Evolutionary conservation across 2,329 filamentous ascomycete species (phyloP).

Genomic region (Dactylellina leptospora): DNA sequence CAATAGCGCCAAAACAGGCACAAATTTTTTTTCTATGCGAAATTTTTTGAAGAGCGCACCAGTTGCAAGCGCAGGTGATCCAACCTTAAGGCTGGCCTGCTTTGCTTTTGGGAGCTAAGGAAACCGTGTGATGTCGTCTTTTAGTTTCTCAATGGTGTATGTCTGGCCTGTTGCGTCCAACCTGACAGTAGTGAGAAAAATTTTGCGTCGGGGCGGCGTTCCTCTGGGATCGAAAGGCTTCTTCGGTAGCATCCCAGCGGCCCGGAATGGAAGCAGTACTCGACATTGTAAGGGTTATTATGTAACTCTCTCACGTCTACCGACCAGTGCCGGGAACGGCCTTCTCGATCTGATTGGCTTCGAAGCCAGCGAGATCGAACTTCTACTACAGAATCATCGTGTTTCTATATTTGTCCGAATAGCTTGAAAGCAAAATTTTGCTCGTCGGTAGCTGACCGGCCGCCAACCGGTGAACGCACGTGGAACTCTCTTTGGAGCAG

Average conservation of each 20-base stretch:
- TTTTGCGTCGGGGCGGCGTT: constrained; percentile 41
- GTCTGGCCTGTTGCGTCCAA: neutral
- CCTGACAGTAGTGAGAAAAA: constrained; percentile 16
- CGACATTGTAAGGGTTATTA: constrained; percentile 23
- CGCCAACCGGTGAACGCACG: constrained; percentile 29
- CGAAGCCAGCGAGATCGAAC: constrained; percentile 9
- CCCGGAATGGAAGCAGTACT: constrained; percentile 43
- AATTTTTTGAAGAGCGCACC: constrained; percentile 48
- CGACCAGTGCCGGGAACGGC: constrained; percentile 34
- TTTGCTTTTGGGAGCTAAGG: constrained; percentile 32
- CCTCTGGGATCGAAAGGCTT: constrained; percentile 36
- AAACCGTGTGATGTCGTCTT: constrained; percentile 52
- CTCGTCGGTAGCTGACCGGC: constrained; percentile 36
- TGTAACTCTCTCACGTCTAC: constrained; percentile 10
- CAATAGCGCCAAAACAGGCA: constrained; percentile 22
- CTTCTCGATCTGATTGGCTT: constrained; percentile 40
- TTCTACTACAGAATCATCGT: constrained; percentile 5
- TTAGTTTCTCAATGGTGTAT: constrained; percentile 33
- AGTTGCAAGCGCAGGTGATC: constrained; percentile 39
- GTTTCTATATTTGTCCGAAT: constrained; percentile 38
- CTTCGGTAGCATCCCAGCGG: constrained; percentile 39
- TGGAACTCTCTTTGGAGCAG: constrained; percentile 9
- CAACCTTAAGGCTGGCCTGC: constrained; percentile 23
- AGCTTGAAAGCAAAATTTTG: constrained; percentile 1
- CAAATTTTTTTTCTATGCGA: constrained; percentile 41